Evolutionary conservation across 345 rosid species (phyloP).

Genomic region (Salix viminalis): DNA sequence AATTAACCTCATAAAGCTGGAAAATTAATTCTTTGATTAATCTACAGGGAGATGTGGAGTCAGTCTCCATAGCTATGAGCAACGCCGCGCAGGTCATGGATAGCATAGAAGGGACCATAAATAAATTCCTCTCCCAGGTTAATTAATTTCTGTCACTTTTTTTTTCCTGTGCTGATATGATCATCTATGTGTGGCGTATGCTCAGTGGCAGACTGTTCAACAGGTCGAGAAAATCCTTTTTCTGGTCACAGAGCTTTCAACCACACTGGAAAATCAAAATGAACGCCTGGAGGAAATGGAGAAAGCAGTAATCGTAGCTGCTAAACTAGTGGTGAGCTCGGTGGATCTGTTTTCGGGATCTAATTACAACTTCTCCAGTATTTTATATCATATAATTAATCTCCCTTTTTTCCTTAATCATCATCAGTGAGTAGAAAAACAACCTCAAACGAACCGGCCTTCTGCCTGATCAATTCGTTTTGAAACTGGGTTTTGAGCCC

Average conservation of each 20-base stretch:
- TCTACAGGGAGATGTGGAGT: constrained; percentile 43
- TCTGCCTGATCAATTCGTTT: too few relatives aligned
- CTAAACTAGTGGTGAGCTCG: constrained; percentile 29
- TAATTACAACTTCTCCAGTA: neutral
- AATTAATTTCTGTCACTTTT: neutral
- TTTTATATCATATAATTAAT: neutral
- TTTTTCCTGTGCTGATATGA: neutral
- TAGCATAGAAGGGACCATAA: constrained; percentile 28
- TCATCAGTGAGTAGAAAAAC: too few relatives aligned
- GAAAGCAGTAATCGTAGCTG: constrained; percentile 15
- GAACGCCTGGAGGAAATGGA: constrained; percentile 43
- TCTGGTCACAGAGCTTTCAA: constrained; percentile 42
- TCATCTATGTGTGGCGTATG: neutral
- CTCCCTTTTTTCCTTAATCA: neutral
- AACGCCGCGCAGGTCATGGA: constrained; percentile 48
- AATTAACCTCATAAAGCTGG: too few relatives aligned
- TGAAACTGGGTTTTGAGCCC: too few relatives aligned
- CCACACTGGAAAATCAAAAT: constrained; percentile 39
- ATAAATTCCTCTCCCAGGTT: constrained; percentile 46
- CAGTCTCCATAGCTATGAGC: constrained; percentile 46
- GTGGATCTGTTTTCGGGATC: neutral
- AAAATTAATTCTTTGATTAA: neutral
- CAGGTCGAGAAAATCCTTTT: constrained; percentile 57
- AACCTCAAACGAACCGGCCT: too few relatives aligned
- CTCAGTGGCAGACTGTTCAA: neutral